Evolutionary conservation across 176 grass and related monocot species (phyloP).

Genomic region (Juncus inflexus): DNA sequence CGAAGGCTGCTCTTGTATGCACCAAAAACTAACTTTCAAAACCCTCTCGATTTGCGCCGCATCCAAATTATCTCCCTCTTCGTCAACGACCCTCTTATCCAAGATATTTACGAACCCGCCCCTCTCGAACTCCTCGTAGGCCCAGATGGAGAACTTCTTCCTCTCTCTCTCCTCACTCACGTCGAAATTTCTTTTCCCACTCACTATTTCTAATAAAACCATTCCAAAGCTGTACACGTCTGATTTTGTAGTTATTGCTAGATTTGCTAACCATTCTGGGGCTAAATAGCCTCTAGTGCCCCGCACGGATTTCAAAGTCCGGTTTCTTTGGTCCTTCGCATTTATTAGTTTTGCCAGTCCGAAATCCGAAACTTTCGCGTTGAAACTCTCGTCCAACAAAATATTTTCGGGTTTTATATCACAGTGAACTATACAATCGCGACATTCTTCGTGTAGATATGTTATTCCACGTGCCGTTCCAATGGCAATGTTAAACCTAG

Average conservation of each 20-base stretch:
- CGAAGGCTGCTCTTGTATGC: constrained; percentile 97
- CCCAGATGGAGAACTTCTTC: constrained; percentile 90
- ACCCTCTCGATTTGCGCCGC: constrained; percentile 64
- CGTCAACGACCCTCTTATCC: constrained; percentile 38
- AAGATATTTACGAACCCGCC: constrained; percentile 38
- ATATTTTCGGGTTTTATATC: constrained; percentile 99
- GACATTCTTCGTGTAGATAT: constrained; percentile 98
- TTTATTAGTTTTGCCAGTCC: constrained; percentile 86
- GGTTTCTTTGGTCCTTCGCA: constrained; percentile 83
- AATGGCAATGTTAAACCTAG: constrained; percentile 62
- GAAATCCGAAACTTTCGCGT: constrained; percentile 95
- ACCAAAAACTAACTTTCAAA: constrained; percentile 83
- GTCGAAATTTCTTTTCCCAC: constrained; percentile 81
- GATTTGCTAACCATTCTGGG: constrained; percentile 93
- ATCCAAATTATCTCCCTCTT: constrained; percentile 53
- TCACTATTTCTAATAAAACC: constrained; percentile 87
- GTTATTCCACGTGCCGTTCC: constrained; percentile 88
- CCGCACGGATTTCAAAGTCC: constrained; percentile 72
- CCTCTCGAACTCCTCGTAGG: constrained; percentile 82
- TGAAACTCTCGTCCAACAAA: constrained; percentile 74
- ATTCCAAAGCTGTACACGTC: constrained; percentile 98
- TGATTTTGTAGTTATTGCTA: constrained; percentile 85
- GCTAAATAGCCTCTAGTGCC: constrained; percentile 86
- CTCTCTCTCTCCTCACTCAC: constrained; percentile 56
- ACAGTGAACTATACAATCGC: constrained; percentile 95